A percentile compares a stretch with the other conserved stretches of the same genome.
These are phyloP conservation scores for Euphorbia lathyris DNA, from an alignment of 345 rosid species.

Conservation along the genomic window DNA sequence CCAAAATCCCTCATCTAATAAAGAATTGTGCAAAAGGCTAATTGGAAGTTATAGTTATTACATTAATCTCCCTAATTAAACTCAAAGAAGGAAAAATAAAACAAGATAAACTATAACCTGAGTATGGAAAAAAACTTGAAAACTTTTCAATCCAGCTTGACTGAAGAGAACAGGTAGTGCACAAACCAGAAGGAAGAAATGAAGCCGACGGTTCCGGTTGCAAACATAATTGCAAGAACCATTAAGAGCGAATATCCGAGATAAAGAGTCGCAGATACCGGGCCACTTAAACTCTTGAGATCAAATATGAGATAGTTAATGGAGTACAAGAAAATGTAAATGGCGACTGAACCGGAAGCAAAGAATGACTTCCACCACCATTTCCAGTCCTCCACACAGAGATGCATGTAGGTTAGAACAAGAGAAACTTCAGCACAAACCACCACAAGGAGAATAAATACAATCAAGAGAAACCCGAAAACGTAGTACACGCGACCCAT, in stretches of 20 bases:
- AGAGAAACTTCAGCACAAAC: constrained; percentile 73
- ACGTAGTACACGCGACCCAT: constrained; percentile 74
- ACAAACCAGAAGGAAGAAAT: constrained; percentile 74
- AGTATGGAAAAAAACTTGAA: neutral
- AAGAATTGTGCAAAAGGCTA: too few species aligned
- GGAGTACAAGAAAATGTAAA: constrained; percentile 66
- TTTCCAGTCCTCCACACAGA: constrained; percentile 68
- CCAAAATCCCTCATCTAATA: too few species aligned
- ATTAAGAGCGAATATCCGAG: constrained; percentile 65
- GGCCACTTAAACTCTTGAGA: constrained; percentile 64
- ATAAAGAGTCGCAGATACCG: constrained; percentile 60
- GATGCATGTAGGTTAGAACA: constrained; percentile 72
- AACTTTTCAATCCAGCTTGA: constrained; percentile 59
- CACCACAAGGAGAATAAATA: constrained; percentile 59
- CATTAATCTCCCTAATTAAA: too few species aligned
- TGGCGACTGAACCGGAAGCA: constrained; percentile 72
- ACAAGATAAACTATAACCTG: too few species aligned
- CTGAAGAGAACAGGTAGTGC: constrained; percentile 70
- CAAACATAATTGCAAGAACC: constrained; percentile 71
- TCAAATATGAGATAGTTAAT: constrained; percentile 62
- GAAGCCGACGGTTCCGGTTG: constrained; percentile 68
- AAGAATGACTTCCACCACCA: constrained; percentile 88
- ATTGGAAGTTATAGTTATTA: too few species aligned
- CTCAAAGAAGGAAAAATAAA: too few species aligned
- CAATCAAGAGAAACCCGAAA: constrained; percentile 58